Percentiles rank a stretch among this genome's conserved stretches.
Evolutionary conservation across 345 rosid genomes (phyloP).

Genomic region (Salix suchowensis): DNA sequence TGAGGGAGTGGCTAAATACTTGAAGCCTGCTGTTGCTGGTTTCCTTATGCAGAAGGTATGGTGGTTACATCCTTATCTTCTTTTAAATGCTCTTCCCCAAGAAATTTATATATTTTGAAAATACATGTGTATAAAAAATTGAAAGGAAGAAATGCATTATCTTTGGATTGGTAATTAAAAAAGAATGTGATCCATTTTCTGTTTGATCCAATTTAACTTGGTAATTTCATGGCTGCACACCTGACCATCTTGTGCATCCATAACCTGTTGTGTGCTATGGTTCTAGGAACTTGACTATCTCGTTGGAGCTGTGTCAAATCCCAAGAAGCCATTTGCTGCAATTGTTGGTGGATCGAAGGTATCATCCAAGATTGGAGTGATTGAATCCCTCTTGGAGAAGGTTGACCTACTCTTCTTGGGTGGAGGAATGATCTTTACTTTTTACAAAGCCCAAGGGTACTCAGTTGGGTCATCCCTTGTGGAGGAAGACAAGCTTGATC

Average conservation of each 20-base stretch:
- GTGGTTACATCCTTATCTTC: neutral
- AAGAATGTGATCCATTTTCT: neutral
- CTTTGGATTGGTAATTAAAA: neutral
- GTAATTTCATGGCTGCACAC: neutral
- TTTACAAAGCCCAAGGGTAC: conserved; percentile 75
- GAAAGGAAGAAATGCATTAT: neutral
- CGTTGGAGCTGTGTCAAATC: conserved; percentile 82
- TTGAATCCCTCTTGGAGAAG: conserved; percentile 71
- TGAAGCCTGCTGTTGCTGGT: conserved; percentile 96
- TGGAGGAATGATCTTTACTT: conserved; percentile 96
- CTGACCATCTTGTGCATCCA: neutral
- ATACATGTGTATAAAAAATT: neutral
- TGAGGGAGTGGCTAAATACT: conserved; percentile 70
- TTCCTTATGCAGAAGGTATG: conserved; percentile 90
- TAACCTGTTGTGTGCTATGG: conserved; percentile 1
- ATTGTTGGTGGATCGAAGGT: conserved; percentile 96
- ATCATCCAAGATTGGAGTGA: conserved; percentile 90
- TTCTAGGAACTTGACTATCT: conserved; percentile 87
- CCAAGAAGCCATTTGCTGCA: conserved; percentile 95
- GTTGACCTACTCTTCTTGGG: conserved; percentile 73
- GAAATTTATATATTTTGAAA: neutral
- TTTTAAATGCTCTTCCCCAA: neutral
- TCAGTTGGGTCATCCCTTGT: conserved; percentile 81
- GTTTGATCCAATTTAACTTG: neutral
- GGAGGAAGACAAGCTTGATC: conserved; percentile 77